These are phyloP conservation scores for Septoria petroselini DNA, from an alignment of 2,329 filamentous ascomycete species.

Conservation along the genomic window DNA sequence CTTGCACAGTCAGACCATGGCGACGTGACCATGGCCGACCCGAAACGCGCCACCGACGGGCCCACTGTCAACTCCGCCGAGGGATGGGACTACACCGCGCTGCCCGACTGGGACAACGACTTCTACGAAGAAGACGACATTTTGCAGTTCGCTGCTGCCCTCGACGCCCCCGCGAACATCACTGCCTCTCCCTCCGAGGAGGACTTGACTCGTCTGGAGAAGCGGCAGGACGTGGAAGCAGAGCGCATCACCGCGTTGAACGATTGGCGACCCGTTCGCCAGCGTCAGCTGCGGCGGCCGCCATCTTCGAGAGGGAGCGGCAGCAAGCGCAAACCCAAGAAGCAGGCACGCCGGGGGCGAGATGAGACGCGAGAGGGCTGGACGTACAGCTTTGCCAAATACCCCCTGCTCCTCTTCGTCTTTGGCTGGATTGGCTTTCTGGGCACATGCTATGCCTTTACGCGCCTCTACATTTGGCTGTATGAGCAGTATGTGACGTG, in stretches of 20 bases:
- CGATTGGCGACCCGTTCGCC: constrained; percentile 88
- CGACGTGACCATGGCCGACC: constrained; percentile 42
- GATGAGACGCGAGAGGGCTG: constrained; percentile 96
- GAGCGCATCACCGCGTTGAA: constrained; percentile 82
- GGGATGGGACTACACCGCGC: constrained; percentile 64
- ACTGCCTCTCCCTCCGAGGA: constrained; percentile 56
- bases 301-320: constrained; percentile 30
- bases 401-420: constrained; percentile 80
- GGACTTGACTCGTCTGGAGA: constrained; percentile 47
- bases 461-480: constrained; percentile 81
- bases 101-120: constrained; percentile 77
- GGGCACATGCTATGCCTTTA: constrained; percentile 70
- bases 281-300: constrained; percentile 51
- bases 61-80: constrained; percentile 42
- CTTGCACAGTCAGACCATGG: neutral
- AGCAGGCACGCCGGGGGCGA: constrained; percentile 52
- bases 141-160: constrained; percentile 72
- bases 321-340: constrained; percentile 33
- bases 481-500: constrained; percentile 93
- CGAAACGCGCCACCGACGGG: constrained; percentile 48
- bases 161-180: constrained; percentile 64
- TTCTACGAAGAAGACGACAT: constrained; percentile 74
- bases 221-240: constrained; percentile 41
- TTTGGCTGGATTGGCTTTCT: constrained; percentile 76
- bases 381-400: constrained; percentile 84